Base-by-base conservation (phyloP, 495 filamentous ascomycete species). In the Penicillium parvum region DNA sequence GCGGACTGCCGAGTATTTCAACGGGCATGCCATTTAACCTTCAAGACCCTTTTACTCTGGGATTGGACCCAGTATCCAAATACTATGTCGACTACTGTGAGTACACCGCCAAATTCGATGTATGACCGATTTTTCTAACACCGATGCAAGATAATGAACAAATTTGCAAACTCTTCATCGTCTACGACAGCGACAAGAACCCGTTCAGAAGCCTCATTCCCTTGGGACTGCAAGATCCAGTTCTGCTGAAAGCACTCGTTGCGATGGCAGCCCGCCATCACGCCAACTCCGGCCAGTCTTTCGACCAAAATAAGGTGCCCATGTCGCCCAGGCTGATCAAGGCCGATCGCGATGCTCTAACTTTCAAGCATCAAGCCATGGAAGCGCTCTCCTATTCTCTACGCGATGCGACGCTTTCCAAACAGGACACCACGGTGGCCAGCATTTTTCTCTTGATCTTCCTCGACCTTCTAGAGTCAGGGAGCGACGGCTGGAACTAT, bases 381-480 rank as follows among this genome's bases (percentile, higher is more conserved):
- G 52, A 64, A 16, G 62, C 66, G 7, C 51, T 80, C 0, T 64
- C 64, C 2, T 43, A 37, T 0, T 64, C 67, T 33, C 67, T 57
- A 12, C 20, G 26, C 5, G 46, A 53, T 38, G 20, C 40, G 42
- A 52, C 11, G 7, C 45, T 19, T 40, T 60, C 4, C 42, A 65
- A 16, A 44, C 49, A 52, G 2, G 70, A 68, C 40, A 60, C 59
- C 5, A 69, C 66, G 21, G 62, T 76, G 26, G 71, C 74, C 4
- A 72, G 72, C 17, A 68, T 76, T 2, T 69, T 79, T 19, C 74
- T 80, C 43, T 66, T 81, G 26, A 67, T 81, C 43, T 78, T 80
- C 29, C 64, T 81, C 16, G 70, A 79, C 47, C 64, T 81, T 5
- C 65, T 81, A 15, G 77, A 81, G 53, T 73, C 73, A 3, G 76